Evolutionary conservation across 2,329 filamentous ascomycete genomes (phyloP).

Genomic region (Aureobasidium sp.): DNA sequence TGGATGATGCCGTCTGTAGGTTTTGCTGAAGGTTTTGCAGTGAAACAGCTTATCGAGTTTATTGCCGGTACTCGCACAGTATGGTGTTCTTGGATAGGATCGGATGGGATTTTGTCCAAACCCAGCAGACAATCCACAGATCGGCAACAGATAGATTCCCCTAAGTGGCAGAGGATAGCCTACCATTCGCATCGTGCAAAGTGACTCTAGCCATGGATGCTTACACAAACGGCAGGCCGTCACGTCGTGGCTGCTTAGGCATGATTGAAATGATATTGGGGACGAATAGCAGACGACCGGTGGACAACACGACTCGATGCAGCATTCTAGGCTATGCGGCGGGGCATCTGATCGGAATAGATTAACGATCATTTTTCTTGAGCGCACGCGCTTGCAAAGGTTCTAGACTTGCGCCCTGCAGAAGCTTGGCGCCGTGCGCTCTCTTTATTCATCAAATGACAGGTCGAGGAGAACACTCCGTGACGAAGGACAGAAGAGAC

Average conservation of each 20-base stretch:
- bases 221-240: too few species aligned
- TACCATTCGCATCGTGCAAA: too few species aligned
- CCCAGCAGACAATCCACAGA: too few species aligned
- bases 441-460: background rate
- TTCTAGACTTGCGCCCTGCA: background rate
- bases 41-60: too few species aligned
- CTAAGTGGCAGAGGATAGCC: too few species aligned
- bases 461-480: constrained; percentile 4
- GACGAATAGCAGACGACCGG: background rate
- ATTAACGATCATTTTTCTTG: background rate
- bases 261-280: background rate
- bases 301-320: background rate
- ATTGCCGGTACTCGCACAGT: too few species aligned
- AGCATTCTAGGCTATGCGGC: background rate
- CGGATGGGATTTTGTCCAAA: too few species aligned
- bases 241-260: background rate
- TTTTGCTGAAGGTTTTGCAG: background rate
- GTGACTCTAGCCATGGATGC: too few species aligned
- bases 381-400: background rate
- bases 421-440: background rate
- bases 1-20: background rate
- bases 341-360: background rate
- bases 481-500: background rate
- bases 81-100: too few species aligned
- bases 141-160: too few species aligned